Evolutionary conservation across 768 basidiomycete genomes (phyloP).

Genomic region (Lactifluus pinguis): DNA sequence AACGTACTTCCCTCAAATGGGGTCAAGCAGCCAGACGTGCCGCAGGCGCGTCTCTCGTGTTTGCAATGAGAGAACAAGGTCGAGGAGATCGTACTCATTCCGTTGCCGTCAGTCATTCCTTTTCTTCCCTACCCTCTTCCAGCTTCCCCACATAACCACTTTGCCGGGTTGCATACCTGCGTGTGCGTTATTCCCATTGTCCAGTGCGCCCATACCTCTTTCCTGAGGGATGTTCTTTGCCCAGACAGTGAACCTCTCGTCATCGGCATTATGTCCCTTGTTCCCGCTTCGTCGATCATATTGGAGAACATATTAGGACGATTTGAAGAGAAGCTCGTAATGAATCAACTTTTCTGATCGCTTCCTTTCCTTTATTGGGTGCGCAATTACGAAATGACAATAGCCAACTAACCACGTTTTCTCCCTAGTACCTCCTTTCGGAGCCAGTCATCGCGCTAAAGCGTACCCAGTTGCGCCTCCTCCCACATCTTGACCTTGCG

Average conservation of each 20-base stretch:
- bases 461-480: constrained; percentile 21
- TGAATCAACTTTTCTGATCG: background rate
- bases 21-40: constrained; percentile 61
- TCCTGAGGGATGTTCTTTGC: background rate
- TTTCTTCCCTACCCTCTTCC: background rate
- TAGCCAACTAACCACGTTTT: background rate
- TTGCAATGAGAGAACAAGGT: constrained; percentile 63
- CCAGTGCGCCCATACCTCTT: background rate
- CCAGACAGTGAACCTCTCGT: background rate
- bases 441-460: constrained; percentile 23
- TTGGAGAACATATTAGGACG: background rate
- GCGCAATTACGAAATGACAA: background rate
- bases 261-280: background rate
- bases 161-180: background rate
- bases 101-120: constrained; percentile 40
- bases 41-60: constrained; percentile 59
- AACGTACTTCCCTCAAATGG: constrained; percentile 52
- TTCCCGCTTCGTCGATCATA: background rate
- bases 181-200: background rate
- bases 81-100: constrained; percentile 60
- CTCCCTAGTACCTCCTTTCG: constrained; percentile 15
- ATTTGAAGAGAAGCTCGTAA: background rate
- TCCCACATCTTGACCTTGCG: constrained; percentile 12
- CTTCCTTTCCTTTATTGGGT: background rate
- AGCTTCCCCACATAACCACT: background rate